These are phyloP conservation scores for Oryza punctata DNA, from an alignment of 176 grass and related monocot species.

Conservation along the genomic window DNA sequence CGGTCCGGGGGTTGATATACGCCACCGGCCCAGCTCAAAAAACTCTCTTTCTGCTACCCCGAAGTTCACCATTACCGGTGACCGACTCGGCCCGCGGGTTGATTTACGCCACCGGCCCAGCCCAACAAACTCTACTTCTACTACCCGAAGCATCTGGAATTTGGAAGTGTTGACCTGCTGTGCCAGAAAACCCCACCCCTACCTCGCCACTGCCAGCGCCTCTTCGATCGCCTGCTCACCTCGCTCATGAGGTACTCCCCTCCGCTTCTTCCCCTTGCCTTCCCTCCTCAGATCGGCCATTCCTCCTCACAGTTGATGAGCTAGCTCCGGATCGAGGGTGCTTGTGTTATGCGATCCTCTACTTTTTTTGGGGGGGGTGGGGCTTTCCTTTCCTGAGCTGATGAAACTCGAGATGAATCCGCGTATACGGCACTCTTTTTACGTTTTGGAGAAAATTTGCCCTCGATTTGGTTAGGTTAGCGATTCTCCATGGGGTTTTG, in stretches of 20 bases:
- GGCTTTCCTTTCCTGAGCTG: not conserved
- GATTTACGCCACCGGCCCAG: not conserved
- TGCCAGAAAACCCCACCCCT: too few relatives aligned
- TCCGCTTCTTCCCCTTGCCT: not conserved
- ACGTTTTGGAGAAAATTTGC: not conserved
- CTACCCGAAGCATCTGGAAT: not conserved
- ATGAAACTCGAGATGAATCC: not conserved
- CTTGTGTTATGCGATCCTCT: not conserved
- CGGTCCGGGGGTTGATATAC: too few relatives aligned
- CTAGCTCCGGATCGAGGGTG: not conserved
- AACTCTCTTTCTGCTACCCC: too few relatives aligned
- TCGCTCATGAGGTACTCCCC: not conserved
- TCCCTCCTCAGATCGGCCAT: not conserved
- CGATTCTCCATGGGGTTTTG: not conserved
- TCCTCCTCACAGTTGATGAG: not conserved
- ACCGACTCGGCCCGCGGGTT: too few relatives aligned
- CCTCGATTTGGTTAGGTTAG: not conserved
- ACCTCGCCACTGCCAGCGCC: not conserved
- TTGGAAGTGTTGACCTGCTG: not conserved
- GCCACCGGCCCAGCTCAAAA: too few relatives aligned
- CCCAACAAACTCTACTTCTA: not conserved
- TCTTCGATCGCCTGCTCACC: not conserved
- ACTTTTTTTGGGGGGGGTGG: too few relatives aligned
- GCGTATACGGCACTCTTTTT: not conserved
- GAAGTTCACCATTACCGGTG: too few relatives aligned